phyloP scores from a whole-genome alignment of 164 flowering plant genomes.

The Litsea cubeba region DNA sequence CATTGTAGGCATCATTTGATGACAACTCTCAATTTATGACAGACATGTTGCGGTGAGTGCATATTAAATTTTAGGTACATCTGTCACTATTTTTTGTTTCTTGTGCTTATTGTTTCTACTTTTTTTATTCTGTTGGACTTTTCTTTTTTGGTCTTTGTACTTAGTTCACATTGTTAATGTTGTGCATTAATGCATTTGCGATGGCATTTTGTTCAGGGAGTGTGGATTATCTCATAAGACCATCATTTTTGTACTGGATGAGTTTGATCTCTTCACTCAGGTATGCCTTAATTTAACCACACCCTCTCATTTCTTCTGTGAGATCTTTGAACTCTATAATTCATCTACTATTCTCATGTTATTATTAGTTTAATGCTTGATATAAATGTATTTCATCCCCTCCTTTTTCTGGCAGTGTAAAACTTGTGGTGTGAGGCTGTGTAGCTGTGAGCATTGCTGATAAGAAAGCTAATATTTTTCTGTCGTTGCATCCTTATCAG shows the following conservation, averaged over 20 bases:
- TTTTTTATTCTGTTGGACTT: neutral
- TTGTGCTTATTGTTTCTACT: neutral
- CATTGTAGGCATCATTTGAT: conserved; percentile 83
- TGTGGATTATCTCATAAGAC: conserved; percentile 95
- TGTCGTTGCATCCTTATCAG: conserved; percentile 32
- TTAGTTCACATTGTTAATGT: neutral
- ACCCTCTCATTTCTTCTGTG: neutral
- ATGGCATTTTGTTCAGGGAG: conserved; percentile 47
- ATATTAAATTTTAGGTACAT: neutral
- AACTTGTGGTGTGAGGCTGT: neutral
- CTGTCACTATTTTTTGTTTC: neutral
- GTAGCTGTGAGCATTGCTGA: neutral
- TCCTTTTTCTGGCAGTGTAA: neutral
- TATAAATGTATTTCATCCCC: neutral
- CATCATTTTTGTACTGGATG: conserved; percentile 80
- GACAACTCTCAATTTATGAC: conserved; percentile 89
- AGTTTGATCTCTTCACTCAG: conserved; percentile 92
- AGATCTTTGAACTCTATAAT: neutral
- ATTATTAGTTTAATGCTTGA: neutral
- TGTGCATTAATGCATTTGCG: conserved; percentile 4
- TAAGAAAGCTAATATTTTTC: neutral
- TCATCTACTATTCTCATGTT: neutral
- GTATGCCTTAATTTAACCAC: conserved; percentile 24
- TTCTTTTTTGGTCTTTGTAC: neutral
- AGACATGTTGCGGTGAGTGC: conserved; percentile 73